Evolutionary conservation across 1,284 basidiomycete species (phyloP).

Genomic region (Ganoderma leucocontextum): DNA sequence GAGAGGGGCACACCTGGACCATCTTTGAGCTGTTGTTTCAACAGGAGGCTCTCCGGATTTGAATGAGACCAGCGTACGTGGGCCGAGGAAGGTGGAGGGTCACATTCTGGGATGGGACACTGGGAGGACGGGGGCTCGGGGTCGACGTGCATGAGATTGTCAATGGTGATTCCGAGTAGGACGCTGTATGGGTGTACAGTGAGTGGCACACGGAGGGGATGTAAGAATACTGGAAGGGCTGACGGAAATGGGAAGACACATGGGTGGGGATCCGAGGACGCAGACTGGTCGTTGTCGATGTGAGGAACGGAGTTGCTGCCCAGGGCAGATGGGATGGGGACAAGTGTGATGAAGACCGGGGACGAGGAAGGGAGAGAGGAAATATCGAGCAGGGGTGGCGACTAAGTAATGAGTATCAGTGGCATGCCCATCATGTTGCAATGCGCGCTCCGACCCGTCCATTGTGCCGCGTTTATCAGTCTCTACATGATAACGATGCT

Average conservation of each 20-base stretch:
- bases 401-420: too few species aligned
- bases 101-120: neutral
- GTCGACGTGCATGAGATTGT: neutral
- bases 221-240: neutral
- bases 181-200: neutral
- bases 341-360: too few species aligned
- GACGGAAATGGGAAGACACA: neutral
- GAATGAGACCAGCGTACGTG: constrained; percentile 5
- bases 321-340: too few species aligned
- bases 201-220: neutral
- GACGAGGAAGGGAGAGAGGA: too few species aligned
- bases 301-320: too few species aligned
- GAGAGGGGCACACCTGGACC: neutral
- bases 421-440: too few species aligned
- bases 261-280: neutral
- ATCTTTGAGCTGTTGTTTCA: neutral
- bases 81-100: neutral
- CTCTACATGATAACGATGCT: too few species aligned
- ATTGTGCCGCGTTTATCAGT: too few species aligned
- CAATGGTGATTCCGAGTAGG: neutral
- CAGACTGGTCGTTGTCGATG: too few species aligned
- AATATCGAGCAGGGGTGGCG: too few species aligned
- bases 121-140: neutral
- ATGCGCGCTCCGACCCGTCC: too few species aligned
- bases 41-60: constrained; percentile 1